Evolutionary conservation across 495 filamentous ascomycete species (phyloP), one percentile per base, ranked within the genome.

Genomic region (Sabuloglossum arenarium): DNA sequence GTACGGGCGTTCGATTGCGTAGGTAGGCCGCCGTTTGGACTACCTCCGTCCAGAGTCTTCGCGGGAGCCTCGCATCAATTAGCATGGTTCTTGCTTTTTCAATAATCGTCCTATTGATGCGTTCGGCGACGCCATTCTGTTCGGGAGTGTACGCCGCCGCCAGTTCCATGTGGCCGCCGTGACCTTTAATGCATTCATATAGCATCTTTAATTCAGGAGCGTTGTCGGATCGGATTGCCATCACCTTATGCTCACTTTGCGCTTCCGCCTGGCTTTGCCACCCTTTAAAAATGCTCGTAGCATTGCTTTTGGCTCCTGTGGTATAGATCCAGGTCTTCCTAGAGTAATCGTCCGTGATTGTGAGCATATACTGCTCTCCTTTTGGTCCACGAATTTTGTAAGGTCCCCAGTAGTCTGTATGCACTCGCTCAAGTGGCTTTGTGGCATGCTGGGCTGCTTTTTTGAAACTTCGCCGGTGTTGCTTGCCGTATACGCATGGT

Each of bases 111-210:
- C 54, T 39, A 19, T 56, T 56, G 24, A 29, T 19, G 14, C 29
- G n/a, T 45, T 56, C 29, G n/a, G 54, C 54, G 9, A 56, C 37
- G 31, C 54, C 24, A 19, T 56, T 56, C 23, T 56, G 54, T 30
- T 56, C 16, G 10, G 37, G 54, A n/a, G 30, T 56, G 19, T 56
- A 56, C 24, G 54, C 9, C n/a, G 37, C 24, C 6, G 23, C 23
- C 11, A 16, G 19, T 45, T 56, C 37, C 27, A 39, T 23, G 6
- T 45, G 16, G 30, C 30, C 54, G 27, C 54, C 54, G 12, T 56
- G 14, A 0, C n/a, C 16, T 19, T 56, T 45, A 31, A 56, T 31
- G 37, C 37, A 56, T 24, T 23, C 24, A 24, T 12, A 23, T 6
- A 39, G 54, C n/a, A 28, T 56, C 11, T 39, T 37, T 19, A 34